Evolutionary conservation across 805 yeast genomes (phyloP).

Genomic region (Alloascoidea africana): DNA sequence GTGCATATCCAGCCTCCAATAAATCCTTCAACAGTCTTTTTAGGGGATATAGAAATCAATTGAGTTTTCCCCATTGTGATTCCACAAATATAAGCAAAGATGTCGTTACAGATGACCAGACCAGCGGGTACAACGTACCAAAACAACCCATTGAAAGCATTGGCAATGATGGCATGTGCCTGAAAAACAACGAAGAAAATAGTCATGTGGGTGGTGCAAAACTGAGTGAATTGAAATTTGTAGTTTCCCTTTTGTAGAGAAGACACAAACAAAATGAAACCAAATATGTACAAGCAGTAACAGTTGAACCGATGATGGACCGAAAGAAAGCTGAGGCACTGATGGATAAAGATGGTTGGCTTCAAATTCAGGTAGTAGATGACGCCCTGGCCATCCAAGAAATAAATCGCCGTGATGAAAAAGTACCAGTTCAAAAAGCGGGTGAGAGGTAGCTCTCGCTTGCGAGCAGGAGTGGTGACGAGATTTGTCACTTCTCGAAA

Average conservation of each 20-base stretch:
- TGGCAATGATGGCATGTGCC: constrained; percentile 83
- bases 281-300: constrained; percentile 72
- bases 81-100: constrained; percentile 93
- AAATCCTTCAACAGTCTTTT: constrained; percentile 95
- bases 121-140: constrained; percentile 93
- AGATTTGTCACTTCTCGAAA: constrained; percentile 83
- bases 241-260: constrained; percentile 81
- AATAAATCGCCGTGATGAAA: constrained; percentile 73
- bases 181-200: constrained; percentile 81
- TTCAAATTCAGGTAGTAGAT: constrained; percentile 42
- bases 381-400: constrained; percentile 74
- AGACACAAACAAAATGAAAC: constrained; percentile 81
- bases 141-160: constrained; percentile 77
- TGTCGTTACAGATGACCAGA: constrained; percentile 85
- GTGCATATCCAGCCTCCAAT: constrained; percentile 97
- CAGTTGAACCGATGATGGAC: constrained; percentile 73
- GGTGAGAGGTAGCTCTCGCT: constrained; percentile 70
- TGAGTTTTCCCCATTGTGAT: constrained; percentile 92
- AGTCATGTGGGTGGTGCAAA: constrained; percentile 91
- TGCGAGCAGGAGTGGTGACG: constrained; percentile 74
- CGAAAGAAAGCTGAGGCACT: constrained; percentile 40
- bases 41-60: constrained; percentile 86
- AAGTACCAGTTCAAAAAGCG: constrained; percentile 88
- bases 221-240: constrained; percentile 85
- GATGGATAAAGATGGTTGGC: constrained; percentile 34